Base-by-base conservation (phyloP, 805 yeast species). In the Debaryomyces hansenii region DNA sequence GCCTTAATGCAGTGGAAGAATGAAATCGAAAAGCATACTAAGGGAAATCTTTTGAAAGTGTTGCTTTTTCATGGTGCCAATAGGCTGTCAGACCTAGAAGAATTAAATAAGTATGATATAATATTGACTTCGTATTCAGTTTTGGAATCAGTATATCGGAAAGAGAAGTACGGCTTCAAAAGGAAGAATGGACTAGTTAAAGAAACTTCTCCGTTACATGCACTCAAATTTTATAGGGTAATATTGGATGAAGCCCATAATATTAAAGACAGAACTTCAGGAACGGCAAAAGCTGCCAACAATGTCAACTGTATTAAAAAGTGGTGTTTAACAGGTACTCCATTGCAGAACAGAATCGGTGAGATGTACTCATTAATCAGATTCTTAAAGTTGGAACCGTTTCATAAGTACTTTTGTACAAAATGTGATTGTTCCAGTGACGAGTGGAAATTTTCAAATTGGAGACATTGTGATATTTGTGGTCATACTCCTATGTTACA, bases 1-100 rank as follows among this genome's bases (percentile, higher is more conserved):
- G 98, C 98, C 0, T 70, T 94, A 39, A 88, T 94, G 87, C 99
- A 94, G 64, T 94, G 99, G 99, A 87, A 85, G 59, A 82, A 85
- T 57, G 99, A 94, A 67, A 94, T 94, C 43, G 88, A 83, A 49
- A 80, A 78, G 41, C 97, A 94, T 63, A 85, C 98, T 0, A 60
- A 63, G 8, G 82, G 80, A 29, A 88, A 85, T 6, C 70, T 72
- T 16, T 68, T 94, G 52, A 81, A 76, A 48, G 89, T 85, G 4
- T 80, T 82, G 14, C 67, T 92, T 2, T 94, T 77, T 62, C 97
- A 94, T 67, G 99, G 98, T 8, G 85, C 94, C 0, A 86, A 84
- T 55, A 75, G 96, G 43, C 79, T 87, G 1, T 74, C 69, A 33
- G 74, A 78, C 42, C 59, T 75, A 7, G 75, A 78, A 8, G 90